Base-by-base conservation (phyloP, 2,329 filamentous ascomycete genomes). In the Diaporthe sp. region DNA sequence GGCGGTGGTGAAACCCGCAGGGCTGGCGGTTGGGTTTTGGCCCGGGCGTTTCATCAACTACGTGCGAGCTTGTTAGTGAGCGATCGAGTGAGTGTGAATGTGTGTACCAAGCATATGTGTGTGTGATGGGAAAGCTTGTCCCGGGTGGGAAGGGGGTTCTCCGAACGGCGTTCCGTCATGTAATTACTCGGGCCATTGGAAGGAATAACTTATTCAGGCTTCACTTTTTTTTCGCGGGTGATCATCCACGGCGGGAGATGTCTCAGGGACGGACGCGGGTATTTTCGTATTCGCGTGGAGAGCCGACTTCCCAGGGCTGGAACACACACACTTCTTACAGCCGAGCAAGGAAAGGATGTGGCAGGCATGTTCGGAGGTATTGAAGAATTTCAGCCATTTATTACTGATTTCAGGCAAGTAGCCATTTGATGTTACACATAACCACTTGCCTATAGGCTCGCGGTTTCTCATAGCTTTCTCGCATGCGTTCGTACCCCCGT, bases 31-130 rank as follows among this genome's bases (percentile, higher is more conserved):
- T 39, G 63, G 28, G 20, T 49, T 37, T 53, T 67, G 20, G 47
- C 7, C 63, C 63, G 44, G 63, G 63, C 28, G 63, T 68, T 68
- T 68, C 63, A 68, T 9, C 60, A 17, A 25, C 58, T 28, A n/a
- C 22, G 39, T 44, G 37, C 22, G 39, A 63, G 37, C 34, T 61
- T 61, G 58, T 61, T 61, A 42, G 37, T 42, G 22, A 17, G 37
- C 8, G 5, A 20, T 6, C 7, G 42, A 20, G 42, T 44, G 15
- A 55, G n/a, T 44, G 60, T 20, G 44, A 25, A 17, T 31, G 9
- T n/a, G 17, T 6, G 10, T 39, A 39, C 37, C 37, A 39, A 39
- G 37, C 37, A 13, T 39, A 22, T 31, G n/a, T 63, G 39, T 63
- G 39, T 47, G 42, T 49, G 58, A 37, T 25, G 58, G 13, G 58